Evolutionary conservation across 495 filamentous ascomycete genomes (phyloP).

Genomic region (Lasiosphaeria ovina): DNA sequence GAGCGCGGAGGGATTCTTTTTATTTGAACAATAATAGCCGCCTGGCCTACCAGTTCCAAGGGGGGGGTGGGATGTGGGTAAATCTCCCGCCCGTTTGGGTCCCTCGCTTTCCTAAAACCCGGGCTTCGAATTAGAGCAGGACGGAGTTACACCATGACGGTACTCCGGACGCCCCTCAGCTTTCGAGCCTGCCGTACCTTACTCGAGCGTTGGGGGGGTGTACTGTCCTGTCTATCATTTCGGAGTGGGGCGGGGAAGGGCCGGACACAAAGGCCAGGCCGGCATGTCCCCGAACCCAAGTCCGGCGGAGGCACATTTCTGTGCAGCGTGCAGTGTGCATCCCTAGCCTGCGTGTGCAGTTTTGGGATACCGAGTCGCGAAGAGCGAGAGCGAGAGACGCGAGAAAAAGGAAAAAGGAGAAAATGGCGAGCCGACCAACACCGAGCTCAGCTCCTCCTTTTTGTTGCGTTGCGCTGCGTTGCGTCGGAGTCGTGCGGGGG

Average conservation of each 20-base stretch:
- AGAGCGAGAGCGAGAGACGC: too few relatives aligned
- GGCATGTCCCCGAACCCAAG: conserved; percentile 19
- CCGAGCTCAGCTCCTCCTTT: too few relatives aligned
- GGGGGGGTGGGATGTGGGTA: not conserved
- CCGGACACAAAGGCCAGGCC: conserved; percentile 6
- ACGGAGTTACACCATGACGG: conserved; percentile 20
- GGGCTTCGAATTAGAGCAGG: not conserved
- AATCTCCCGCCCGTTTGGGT: not conserved
- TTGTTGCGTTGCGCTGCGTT: too few relatives aligned
- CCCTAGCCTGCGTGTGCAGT: too few relatives aligned
- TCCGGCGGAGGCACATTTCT: conserved; percentile 11
- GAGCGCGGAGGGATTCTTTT: too few relatives aligned
- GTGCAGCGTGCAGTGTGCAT: too few relatives aligned
- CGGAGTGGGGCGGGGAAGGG: conserved; percentile 26
- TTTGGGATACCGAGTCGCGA: too few relatives aligned
- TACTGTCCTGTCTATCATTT: conserved; percentile 7
- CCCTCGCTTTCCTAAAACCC: not conserved
- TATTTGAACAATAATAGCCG: too few relatives aligned
- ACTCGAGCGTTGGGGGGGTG: not conserved
- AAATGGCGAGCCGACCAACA: too few relatives aligned
- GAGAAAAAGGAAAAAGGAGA: too few relatives aligned
- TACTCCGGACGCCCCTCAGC: conserved; percentile 16
- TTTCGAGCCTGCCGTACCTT: not conserved
- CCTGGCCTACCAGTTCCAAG: not conserved
- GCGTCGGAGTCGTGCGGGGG: too few relatives aligned